Conservation (phyloP, 2,329 filamentous ascomycete species). For the Fusarium mangiferae region DNA sequence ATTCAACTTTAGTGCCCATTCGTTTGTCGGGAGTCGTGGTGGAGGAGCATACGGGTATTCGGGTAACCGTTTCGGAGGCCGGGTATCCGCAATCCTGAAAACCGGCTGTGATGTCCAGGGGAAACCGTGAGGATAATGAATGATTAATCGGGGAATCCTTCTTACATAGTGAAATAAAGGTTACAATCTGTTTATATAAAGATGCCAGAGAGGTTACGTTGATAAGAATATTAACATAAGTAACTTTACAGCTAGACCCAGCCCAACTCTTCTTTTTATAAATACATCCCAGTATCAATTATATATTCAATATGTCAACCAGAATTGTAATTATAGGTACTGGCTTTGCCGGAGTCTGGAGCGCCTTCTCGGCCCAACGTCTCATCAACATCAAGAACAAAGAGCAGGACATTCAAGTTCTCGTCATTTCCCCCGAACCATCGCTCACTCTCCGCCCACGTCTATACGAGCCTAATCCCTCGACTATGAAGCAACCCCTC, state of each 20-base stretch:
- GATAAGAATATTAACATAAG: fast-evolving
- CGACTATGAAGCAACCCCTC: constrained; percentile 35
- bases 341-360: constrained; percentile 24
- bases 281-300: fast-evolving
- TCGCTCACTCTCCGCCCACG: constrained; percentile 47
- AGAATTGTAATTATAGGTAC: constrained; percentile 21
- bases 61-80: not conserved
- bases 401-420: constrained; percentile 36
- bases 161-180: too few species aligned
- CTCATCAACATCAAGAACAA: constrained; percentile 1
- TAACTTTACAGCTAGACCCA: too few species aligned
- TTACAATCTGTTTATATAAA: too few species aligned
- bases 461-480: constrained; percentile 47
- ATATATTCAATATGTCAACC: not conserved
- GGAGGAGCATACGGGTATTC: not conserved
- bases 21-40: fast-evolving
- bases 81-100: not conserved
- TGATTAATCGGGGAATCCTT: fast-evolving
- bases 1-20: too few species aligned
- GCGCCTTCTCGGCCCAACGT: constrained; percentile 20
- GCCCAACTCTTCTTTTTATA: fast-evolving
- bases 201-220: too few species aligned
- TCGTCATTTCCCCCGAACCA: constrained; percentile 49
- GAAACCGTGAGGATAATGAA: not conserved
- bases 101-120: too few species aligned